These are phyloP conservation scores for Boletus fagicola DNA, from an alignment of 768 basidiomycete species.

Conservation along the genomic window DNA sequence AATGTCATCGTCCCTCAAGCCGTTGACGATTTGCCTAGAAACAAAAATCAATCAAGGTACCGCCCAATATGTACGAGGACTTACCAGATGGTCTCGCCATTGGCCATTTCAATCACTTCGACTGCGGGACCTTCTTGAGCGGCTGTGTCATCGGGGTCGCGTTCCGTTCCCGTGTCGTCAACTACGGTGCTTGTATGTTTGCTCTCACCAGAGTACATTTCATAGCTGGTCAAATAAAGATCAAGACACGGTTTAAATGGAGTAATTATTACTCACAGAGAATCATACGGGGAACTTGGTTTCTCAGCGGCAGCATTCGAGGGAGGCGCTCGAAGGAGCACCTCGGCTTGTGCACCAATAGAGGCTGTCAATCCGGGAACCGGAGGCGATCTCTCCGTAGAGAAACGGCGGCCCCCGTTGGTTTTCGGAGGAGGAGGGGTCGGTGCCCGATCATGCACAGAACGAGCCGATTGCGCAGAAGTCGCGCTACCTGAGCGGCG, in stretches of 20 bases:
- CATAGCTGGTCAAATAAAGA: constrained; percentile 53
- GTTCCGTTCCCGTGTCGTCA: constrained; percentile 35
- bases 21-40: constrained; percentile 74
- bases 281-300: constrained; percentile 71
- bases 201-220: constrained; percentile 72
- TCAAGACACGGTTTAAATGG: constrained; percentile 14
- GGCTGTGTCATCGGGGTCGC: constrained; percentile 26
- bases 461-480: constrained; percentile 63
- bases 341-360: constrained; percentile 41
- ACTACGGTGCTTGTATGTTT: constrained; percentile 33
- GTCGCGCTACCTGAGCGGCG: constrained; percentile 61
- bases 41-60: not conserved
- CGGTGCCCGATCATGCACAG: constrained; percentile 77
- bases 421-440: constrained; percentile 81
- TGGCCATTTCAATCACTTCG: constrained; percentile 81
- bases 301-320: constrained; percentile 53
- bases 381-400: constrained; percentile 64
- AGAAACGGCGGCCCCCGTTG: constrained; percentile 56
- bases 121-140: constrained; percentile 56
- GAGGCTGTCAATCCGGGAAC: constrained; percentile 62
- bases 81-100: constrained; percentile 84
- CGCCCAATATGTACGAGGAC: constrained; percentile 24
- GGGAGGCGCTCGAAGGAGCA: constrained; percentile 40
- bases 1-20: constrained; percentile 72
- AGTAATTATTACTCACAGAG: constrained; percentile 54